Evolutionary conservation across 345 rosid species (phyloP), one percentile per base, ranked within the genome.

Genomic region (Pugionium dolabratum): DNA sequence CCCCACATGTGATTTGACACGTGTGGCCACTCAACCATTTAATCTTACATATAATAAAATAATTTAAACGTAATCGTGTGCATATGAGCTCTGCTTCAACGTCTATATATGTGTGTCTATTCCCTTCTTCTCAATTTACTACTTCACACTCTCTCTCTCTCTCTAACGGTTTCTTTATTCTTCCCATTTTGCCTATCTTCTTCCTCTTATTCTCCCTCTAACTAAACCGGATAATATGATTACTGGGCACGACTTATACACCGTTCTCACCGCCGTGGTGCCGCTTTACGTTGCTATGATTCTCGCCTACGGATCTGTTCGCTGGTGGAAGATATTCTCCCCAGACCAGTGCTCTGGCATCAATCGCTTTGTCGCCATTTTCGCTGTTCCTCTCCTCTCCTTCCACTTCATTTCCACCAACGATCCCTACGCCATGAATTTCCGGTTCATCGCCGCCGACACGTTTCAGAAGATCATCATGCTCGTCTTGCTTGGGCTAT

Each of bases 331-430:
- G 64, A 93, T 93, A 30, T 93, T 93, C 78, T 73, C 91, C 0
- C 96, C 97, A 0, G 97, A 90, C 62, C 98, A 93, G 54, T 93
- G 98, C 79, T 93, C 98, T 18, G 98, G 98, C 6, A 93, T 93
- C 81, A 93, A 93, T 70, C 89, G 97, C 18, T 90, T 93, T 65
- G 98, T 90, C 9, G 98, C 98, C 37, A 76, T 93, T 0, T 93
- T 93, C 63, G 97, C 98, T 0, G 98, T 93, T 18, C 98, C 98
- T 2, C 87, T 93, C 32, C 81, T 93, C 54, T 93, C 98, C 36
- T 90, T 93, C 83, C 98, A 93, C 71, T 90, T 93, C 82, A 93
- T 93, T 71, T 90, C 98, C 70, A 66, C 79, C 54, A 93, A 93
- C 61, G 31, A 93, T 33, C 93, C 94, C 0, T 90, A 90, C 78